A percentile compares a stretch with the other conserved stretches of the same genome.
Conservation (phyloP, 805 yeast genomes). For the Suhomyces kilbournensis region DNA sequence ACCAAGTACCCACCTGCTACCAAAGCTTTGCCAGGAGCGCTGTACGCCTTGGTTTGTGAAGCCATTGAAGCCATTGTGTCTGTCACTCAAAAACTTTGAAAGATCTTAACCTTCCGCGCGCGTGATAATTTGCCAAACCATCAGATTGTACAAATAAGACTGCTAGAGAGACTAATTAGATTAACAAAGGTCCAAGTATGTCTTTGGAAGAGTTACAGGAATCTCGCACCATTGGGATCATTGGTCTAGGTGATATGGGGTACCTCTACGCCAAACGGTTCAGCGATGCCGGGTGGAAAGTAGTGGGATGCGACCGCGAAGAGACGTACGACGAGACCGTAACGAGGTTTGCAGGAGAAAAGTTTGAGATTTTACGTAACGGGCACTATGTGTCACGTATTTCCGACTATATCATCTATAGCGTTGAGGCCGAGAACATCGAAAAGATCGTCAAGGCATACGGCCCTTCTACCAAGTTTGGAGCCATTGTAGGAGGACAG, state of each 20-base stretch:
- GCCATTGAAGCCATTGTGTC: not conserved
- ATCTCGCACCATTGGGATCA: constrained; percentile 73
- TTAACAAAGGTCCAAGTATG: too few relatives aligned
- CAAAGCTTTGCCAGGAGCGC: constrained; percentile 95
- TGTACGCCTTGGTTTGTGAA: constrained; percentile 47
- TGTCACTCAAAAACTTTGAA: too few relatives aligned
- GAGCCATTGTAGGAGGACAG: constrained; percentile 96
- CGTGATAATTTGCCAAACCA: not conserved
- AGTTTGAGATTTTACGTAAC: constrained; percentile 60
- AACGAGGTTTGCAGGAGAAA: constrained; percentile 36
- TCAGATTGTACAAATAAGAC: not conserved
- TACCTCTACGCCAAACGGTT: constrained; percentile 76
- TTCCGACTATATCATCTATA: constrained; percentile 81
- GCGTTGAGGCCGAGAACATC: constrained; percentile 90
- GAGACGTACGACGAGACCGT: constrained; percentile 50
- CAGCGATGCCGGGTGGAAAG: constrained; percentile 82
- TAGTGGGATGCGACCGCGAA: constrained; percentile 83
- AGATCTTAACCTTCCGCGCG: not conserved
- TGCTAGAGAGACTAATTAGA: too few relatives aligned
- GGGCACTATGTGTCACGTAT: constrained; percentile 83
- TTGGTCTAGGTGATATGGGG: constrained; percentile 98
- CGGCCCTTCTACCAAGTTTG: constrained; percentile 85
- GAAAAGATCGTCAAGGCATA: constrained; percentile 66
- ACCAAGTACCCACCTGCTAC: constrained; percentile 95
- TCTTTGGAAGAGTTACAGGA: constrained; percentile 1